These are phyloP conservation scores for Ramularia endophylla DNA, from an alignment of 2,329 filamentous ascomycete species.

Conservation along the genomic window DNA sequence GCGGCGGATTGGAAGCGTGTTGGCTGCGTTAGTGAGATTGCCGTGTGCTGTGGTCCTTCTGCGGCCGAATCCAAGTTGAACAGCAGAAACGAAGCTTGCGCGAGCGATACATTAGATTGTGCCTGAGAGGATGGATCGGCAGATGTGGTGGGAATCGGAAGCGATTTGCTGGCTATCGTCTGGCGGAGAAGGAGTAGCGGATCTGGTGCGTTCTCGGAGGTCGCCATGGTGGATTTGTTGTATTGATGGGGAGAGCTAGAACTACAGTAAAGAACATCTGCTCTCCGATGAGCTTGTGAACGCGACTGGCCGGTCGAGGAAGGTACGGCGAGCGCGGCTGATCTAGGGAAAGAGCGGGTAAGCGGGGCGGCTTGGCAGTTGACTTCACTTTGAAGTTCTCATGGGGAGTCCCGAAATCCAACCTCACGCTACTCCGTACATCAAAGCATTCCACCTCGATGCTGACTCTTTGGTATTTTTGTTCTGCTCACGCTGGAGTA, in stretches of 20 bases:
- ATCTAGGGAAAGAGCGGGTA: too few species aligned
- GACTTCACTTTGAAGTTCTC: too few species aligned
- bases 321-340: neutral
- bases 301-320: neutral
- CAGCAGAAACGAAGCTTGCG: constrained; percentile 63
- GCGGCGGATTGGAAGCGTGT: constrained; percentile 82
- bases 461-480: too few species aligned
- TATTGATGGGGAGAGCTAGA: neutral
- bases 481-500: too few species aligned
- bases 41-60: constrained; percentile 49
- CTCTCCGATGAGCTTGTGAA: neutral
- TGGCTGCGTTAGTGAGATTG: constrained; percentile 45
- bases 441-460: too few species aligned
- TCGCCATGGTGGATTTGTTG: constrained; percentile 30
- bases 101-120: constrained; percentile 57
- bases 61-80: constrained; percentile 30
- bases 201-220: constrained; percentile 44
- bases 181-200: constrained; percentile 78
- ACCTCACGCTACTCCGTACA: too few species aligned
- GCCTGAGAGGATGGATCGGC: constrained; percentile 57
- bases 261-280: neutral
- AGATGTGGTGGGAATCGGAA: constrained; percentile 68
- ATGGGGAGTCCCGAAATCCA: too few species aligned
- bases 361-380: too few species aligned
- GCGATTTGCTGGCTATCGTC: constrained; percentile 65